Evolutionary conservation across 129 eudicot species (phyloP).

Genomic region (Flaveria ramosissima): DNA sequence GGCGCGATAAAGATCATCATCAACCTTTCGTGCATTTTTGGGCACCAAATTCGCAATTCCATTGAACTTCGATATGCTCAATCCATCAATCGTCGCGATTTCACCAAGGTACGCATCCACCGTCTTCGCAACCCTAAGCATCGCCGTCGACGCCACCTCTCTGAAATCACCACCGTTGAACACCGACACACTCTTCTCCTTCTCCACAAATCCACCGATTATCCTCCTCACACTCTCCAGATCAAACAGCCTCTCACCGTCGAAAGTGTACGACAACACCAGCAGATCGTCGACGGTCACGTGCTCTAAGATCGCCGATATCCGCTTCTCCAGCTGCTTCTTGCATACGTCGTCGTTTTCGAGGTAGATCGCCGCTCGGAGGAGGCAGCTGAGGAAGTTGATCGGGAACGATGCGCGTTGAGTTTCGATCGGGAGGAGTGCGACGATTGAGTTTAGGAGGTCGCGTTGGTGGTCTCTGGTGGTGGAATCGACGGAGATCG

Average conservation of each 20-base stretch:
- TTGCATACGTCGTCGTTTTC: constrained; percentile 55
- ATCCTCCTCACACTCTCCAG: constrained; percentile 88
- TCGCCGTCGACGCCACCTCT: constrained; percentile 69
- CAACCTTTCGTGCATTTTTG: constrained; percentile 69
- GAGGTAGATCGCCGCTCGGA: constrained; percentile 71
- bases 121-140: constrained; percentile 82
- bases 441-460: constrained; percentile 59
- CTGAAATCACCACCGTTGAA: constrained; percentile 82
- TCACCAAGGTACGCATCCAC: constrained; percentile 93
- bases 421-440: constrained; percentile 67
- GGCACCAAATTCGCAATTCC: constrained; percentile 90
- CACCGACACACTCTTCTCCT: constrained; percentile 88
- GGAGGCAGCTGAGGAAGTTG: constrained; percentile 83
- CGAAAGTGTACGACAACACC: constrained; percentile 73
- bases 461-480: constrained; percentile 51
- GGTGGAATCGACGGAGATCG: constrained; percentile 38
- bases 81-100: constrained; percentile 64
- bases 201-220: constrained; percentile 75
- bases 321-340: constrained; percentile 73
- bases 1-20: constrained; percentile 97
- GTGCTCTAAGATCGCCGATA: constrained; percentile 73
- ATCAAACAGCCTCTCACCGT: constrained; percentile 82
- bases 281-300: constrained; percentile 84
- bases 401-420: constrained; percentile 69
- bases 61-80: constrained; percentile 82